Evolutionary conservation across 345 rosid species (phyloP).

Genomic region (Garcia nutans): DNA sequence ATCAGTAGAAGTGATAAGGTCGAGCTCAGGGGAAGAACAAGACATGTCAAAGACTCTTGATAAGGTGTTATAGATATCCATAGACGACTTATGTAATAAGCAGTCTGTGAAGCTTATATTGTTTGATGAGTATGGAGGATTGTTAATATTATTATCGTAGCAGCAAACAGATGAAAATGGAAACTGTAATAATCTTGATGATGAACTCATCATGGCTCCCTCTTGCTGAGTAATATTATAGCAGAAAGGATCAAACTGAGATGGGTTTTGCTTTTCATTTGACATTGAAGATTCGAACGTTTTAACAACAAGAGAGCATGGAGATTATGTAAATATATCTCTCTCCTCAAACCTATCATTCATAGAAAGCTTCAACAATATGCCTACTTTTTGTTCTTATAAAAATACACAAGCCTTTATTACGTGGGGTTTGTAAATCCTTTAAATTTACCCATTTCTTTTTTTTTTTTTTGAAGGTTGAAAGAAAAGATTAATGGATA

Average conservation of each 20-base stretch:
- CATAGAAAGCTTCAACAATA: no score
- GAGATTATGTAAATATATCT: no score
- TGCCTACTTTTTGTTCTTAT: not conserved
- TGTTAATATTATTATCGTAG: not conserved
- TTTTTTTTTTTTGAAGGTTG: no score
- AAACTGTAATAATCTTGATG: slow-evolving; percentile 8
- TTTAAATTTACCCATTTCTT: no score
- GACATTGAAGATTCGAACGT: slow-evolving; percentile 19
- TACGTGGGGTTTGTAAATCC: no score
- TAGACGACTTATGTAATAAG: slow-evolving; percentile 14
- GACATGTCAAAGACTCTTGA: slow-evolving; percentile 40
- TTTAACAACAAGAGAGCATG: no score
- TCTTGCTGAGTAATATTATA: slow-evolving; percentile 10
- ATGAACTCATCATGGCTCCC: slow-evolving; percentile 17
- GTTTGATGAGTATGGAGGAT: slow-evolving; percentile 23
- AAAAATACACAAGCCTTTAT: not conserved
- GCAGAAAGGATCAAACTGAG: slow-evolving; percentile 34
- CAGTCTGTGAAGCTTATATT: slow-evolving; percentile 40
- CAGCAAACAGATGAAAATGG: slow-evolving; percentile 18
- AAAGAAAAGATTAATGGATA: no score
- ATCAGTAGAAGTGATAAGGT: not conserved
- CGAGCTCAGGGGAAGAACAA: slow-evolving; percentile 42
- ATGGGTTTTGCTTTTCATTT: slow-evolving; percentile 26
- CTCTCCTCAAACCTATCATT: not conserved
- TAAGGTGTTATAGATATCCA: slow-evolving; percentile 26